Evolutionary conservation across 225 moss, liverwort and hornwort species (phyloP).

Genomic region (Pseudoscleropodium purum): DNA sequence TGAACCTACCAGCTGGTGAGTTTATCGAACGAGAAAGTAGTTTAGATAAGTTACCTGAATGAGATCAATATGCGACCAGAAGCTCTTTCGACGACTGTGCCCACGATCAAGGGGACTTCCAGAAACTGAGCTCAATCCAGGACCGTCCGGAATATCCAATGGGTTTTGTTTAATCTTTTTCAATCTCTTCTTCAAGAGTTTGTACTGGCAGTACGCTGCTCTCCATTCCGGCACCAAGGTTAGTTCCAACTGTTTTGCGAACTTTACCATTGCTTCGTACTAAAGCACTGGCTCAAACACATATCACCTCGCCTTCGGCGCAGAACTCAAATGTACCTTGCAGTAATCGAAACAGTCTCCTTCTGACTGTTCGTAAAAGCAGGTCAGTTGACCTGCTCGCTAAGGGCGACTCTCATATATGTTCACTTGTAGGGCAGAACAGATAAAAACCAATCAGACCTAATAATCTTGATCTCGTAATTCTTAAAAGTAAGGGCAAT

Average conservation of each 20-base stretch:
- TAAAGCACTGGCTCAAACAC: constrained; percentile 3
- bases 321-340: constrained; percentile 1
- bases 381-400: constrained; percentile 43
- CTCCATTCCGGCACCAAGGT: constrained; percentile 87
- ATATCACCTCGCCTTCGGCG: constrained; percentile 20
- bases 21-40: neutral
- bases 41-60: constrained; percentile 23
- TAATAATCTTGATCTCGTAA: constrained; percentile 5
- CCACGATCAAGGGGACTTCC: constrained; percentile 19
- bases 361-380: constrained; percentile 1
- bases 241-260: constrained; percentile 60
- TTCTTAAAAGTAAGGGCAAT: neutral
- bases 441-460: neutral
- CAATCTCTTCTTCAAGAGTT: constrained; percentile 60
- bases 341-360: neutral
- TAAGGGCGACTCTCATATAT: constrained; percentile 42
- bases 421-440: constrained; percentile 1
- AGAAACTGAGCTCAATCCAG: constrained; percentile 28
- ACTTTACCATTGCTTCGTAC: constrained; percentile 66
- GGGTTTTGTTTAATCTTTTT: constrained; percentile 49
- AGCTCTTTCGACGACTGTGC: constrained; percentile 41
- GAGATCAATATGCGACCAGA: constrained; percentile 57
- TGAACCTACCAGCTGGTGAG: neutral
- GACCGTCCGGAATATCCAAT: constrained; percentile 39
- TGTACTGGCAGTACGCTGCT: constrained; percentile 75